Evolutionary conservation across 768 basidiomycete species (phyloP).

Genomic region (Chlorophyllum brunneum): DNA sequence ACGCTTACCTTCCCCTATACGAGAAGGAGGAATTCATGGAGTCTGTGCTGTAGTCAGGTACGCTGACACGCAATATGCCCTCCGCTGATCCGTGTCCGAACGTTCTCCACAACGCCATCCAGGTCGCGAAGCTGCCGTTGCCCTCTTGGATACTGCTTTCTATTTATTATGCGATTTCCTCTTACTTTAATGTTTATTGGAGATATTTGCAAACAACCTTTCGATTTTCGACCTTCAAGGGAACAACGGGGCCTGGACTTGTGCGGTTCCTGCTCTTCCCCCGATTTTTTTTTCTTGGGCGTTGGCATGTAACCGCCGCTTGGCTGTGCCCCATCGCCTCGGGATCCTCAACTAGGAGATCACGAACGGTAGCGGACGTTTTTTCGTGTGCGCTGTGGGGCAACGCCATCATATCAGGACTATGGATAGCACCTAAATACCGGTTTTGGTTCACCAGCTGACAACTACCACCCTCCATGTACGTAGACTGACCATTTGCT

Average conservation of each 20-base stretch:
- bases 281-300: background rate
- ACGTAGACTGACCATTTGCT: background rate
- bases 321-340: background rate
- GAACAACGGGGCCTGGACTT: background rate
- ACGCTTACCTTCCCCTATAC: slow-evolving; percentile 75
- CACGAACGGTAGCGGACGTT: background rate
- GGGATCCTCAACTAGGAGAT: background rate
- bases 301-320: background rate
- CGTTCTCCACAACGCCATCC: background rate
- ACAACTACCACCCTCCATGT: background rate
- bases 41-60: slow-evolving; percentile 8
- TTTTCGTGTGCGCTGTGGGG: background rate
- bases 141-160: background rate
- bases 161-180: background rate
- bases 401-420: background rate
- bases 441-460: background rate
- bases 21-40: slow-evolving; percentile 55
- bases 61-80: background rate
- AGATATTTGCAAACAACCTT: slow-evolving; percentile 1
- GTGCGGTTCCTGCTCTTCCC: background rate
- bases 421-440: no score
- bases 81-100: background rate
- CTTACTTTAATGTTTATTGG: background rate
- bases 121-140: background rate
- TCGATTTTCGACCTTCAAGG: slow-evolving; percentile 1